Evolutionary conservation across 257 asterid species (phyloP).

Genomic region (Phtheirospermum japonicum): DNA sequence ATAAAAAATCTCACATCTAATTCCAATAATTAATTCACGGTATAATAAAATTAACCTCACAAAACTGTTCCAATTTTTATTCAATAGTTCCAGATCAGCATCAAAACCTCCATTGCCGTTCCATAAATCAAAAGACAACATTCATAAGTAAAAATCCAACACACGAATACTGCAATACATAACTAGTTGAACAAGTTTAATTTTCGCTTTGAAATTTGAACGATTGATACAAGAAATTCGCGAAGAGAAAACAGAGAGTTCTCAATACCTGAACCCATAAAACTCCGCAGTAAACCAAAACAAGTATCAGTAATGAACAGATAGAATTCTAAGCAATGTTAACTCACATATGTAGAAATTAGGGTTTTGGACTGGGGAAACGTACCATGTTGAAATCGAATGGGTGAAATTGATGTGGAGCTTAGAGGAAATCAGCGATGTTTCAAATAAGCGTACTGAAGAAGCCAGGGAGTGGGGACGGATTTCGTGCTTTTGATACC

Average conservation of each 20-base stretch:
- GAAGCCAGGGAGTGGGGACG: constrained; percentile 17
- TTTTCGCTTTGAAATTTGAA: neutral
- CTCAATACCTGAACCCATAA: constrained; percentile 13
- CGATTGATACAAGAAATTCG: neutral
- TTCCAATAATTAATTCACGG: neutral
- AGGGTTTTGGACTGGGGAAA: constrained; percentile 5
- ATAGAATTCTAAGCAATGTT: neutral
- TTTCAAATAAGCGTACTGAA: constrained; percentile 6
- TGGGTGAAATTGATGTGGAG: constrained; percentile 14
- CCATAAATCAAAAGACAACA: neutral
- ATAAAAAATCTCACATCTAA: neutral
- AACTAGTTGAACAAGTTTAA: neutral
- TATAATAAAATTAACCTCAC: constrained; percentile 11
- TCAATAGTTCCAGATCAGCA: constrained; percentile 1
- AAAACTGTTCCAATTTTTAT: neutral
- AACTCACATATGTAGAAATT: neutral
- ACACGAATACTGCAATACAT: constrained; percentile 1
- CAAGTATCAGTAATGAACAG: neutral
- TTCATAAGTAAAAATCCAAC: neutral
- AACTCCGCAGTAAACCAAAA: constrained; percentile 21
- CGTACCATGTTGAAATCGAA: constrained; percentile 33
- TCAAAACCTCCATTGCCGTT: constrained; percentile 9
- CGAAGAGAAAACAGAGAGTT: neutral
- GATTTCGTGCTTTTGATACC: constrained; percentile 9
- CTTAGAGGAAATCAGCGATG: constrained; percentile 15